Evolutionary conservation across 139 green algal species (phyloP).

Genomic region (Klebsormidium nitens): DNA sequence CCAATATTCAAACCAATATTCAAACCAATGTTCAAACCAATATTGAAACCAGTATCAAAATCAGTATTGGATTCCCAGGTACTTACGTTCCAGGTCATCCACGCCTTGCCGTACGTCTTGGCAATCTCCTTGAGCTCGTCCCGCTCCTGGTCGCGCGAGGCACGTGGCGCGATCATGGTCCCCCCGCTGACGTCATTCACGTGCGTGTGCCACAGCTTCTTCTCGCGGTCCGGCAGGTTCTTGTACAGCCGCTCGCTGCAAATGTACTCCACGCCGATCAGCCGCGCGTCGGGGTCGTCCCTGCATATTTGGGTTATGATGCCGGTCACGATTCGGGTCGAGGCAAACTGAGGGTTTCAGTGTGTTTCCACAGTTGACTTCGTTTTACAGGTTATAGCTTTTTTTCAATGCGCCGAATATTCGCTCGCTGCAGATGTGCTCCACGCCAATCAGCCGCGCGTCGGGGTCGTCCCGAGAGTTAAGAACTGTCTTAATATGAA

Average conservation of each 20-base stretch:
- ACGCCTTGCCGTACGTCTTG: constrained; percentile 54
- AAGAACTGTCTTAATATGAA: too few relatives aligned
- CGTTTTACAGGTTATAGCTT: too few relatives aligned
- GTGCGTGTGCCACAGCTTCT: constrained; percentile 42
- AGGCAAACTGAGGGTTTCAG: too few relatives aligned
- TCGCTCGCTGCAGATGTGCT: constrained; percentile 66
- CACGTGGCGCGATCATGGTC: constrained; percentile 5
- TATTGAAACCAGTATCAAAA: too few relatives aligned
- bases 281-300: constrained; percentile 46
- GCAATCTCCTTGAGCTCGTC: constrained; percentile 12
- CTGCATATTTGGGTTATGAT: too few relatives aligned
- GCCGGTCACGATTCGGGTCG: too few relatives aligned
- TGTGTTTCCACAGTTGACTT: too few relatives aligned
- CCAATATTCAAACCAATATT: too few relatives aligned
- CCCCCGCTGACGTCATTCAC: constrained; percentile 32
- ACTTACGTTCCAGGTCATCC: constrained; percentile 37
- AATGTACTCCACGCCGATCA: constrained; percentile 49
- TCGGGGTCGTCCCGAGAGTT: constrained; percentile 41
- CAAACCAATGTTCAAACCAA: too few relatives aligned
- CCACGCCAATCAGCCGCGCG: constrained; percentile 61
- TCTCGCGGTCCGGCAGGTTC: constrained; percentile 34
- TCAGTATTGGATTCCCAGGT: too few relatives aligned
- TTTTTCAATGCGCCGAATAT: too few relatives aligned
- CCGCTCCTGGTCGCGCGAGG: constrained; percentile 14
- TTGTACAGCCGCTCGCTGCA: constrained; percentile 16